phyloP scores from a whole-genome alignment of 495 filamentous ascomycete genomes.

The Tuber umbilicatum region DNA sequence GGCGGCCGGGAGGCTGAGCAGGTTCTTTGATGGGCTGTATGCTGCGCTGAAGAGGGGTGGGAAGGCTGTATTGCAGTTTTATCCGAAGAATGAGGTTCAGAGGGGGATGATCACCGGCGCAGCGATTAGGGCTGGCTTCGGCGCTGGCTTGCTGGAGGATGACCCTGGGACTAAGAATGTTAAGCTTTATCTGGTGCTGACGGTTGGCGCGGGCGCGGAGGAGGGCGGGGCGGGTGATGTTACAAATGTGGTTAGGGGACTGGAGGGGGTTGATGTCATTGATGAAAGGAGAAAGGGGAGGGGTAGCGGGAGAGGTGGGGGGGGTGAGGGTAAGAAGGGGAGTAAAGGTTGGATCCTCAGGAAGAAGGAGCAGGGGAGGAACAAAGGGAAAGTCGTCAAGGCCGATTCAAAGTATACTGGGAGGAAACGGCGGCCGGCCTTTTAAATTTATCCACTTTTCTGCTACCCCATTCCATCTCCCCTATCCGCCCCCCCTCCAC shows the following conservation, averaged over 20 bases:
- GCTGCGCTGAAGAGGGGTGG: slow-evolving; percentile 75
- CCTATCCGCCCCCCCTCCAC: not conserved
- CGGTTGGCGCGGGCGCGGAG: slow-evolving; percentile 73
- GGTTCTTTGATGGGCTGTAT: slow-evolving; percentile 93
- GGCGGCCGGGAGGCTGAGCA: slow-evolving; percentile 62
- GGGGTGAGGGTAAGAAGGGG: slow-evolving; percentile 60
- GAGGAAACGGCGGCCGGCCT: slow-evolving; percentile 57
- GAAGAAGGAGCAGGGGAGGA: slow-evolving; percentile 94
- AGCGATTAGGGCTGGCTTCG: slow-evolving; percentile 88
- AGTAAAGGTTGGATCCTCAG: slow-evolving; percentile 82
- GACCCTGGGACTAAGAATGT: slow-evolving; percentile 90
- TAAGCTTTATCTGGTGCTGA: slow-evolving; percentile 90
- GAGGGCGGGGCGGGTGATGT: slow-evolving; percentile 59
- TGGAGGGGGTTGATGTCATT: slow-evolving; percentile 80
- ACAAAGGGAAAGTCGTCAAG: slow-evolving; percentile 92
- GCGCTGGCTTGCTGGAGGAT: slow-evolving; percentile 89
- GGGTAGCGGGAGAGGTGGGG: slow-evolving; percentile 43
- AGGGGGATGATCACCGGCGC: slow-evolving; percentile 82
- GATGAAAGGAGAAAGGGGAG: slow-evolving; percentile 59
- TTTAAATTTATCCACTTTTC: slow-evolving; percentile 10
- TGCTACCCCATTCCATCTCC: not conserved
- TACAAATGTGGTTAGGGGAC: slow-evolving; percentile 72
- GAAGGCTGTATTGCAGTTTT: slow-evolving; percentile 92
- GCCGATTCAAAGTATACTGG: slow-evolving; percentile 85
- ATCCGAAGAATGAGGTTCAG: slow-evolving; percentile 90